A percentile compares a stretch with the other conserved stretches of the same genome.
phyloP scores from a whole-genome alignment of 2,329 filamentous ascomycete genomes.

The Pseudocercospora cruenta region DNA sequence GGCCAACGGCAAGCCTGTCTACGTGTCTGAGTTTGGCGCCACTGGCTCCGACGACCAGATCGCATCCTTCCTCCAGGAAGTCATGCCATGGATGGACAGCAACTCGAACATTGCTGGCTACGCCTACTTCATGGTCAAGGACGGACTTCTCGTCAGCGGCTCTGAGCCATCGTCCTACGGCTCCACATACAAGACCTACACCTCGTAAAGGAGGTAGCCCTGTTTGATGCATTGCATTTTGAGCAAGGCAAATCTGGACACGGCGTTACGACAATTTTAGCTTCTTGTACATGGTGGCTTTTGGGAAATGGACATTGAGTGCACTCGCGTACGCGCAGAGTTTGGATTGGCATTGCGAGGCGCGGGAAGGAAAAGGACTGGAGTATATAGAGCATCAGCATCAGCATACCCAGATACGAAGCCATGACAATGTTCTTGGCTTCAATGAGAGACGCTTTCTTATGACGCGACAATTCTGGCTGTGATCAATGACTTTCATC shows the following conservation, averaged over 20 bases:
- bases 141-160: conserved; percentile 42
- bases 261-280: conserved; percentile 9
- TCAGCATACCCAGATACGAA: conserved; percentile 13
- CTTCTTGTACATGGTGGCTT: conserved; percentile 22
- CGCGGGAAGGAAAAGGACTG: conserved; percentile 3
- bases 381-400: conserved; percentile 15
- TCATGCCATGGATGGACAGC: conserved; percentile 52
- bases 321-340: conserved; percentile 12
- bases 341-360: conserved; percentile 15
- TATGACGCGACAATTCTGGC: not conserved
- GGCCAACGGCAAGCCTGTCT: conserved; percentile 51
- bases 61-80: conserved; percentile 53
- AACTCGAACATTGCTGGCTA: conserved; percentile 47
- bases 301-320: conserved; percentile 2
- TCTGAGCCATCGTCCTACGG: conserved; percentile 36
- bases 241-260: conserved; percentile 11
- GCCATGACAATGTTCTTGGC: conserved; percentile 13
- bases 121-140: conserved; percentile 41
- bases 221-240: not conserved
- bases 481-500: not conserved
- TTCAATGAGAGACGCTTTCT: conserved; percentile 16
- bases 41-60: conserved; percentile 49
- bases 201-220: conserved; percentile 12
- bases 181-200: conserved; percentile 35
- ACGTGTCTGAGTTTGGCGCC: conserved; percentile 68